Base-by-base conservation (phyloP, 306 rosid genomes). In the Medicago ruthenica region DNA sequence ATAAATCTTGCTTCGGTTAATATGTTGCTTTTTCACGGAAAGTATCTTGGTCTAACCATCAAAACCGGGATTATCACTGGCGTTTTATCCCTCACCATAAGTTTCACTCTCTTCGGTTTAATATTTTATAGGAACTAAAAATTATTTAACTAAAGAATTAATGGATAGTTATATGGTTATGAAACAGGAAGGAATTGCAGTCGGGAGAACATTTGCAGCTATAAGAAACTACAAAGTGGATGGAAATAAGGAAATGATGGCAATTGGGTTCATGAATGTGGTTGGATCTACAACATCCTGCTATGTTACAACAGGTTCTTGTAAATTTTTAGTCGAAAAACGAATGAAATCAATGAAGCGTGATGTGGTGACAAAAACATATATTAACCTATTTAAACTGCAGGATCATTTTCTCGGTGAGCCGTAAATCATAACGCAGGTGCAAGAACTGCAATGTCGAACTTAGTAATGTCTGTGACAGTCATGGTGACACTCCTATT, bases 191-290 rank as follows among this genome's bases (percentile, higher is more conserved):
- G 97, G 96, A 22, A 92, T 95, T 80, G 98, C 98, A 27, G 97
- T 95, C 2, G 98, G 97, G 71, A 90, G 97, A 47, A 95, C 98
- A 31, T 95, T 92, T 87, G 97, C 98, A 37, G 59, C 87, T 14
- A 45, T 95, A 14, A 92, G 85, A 85, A 93, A 90, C 74, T 95
- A 95, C 79, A 79, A 87, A 50, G 83, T 92, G 0, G 99, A 92
- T 75, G 99, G 99, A 77, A 95, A 90, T 77, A 95, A 95, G 76
- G 99, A 95, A 80, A 95, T 95, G 99, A 92, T 95, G 42, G 99
- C 99, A 40, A 86, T 95, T 2, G 99, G 99, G 34, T 60, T 90
- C 48, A 95, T 95, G 99, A 95, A 95, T 73, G 36, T 95, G 40
- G 82, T 95, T 70, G 99, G 99, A 75, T 92, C 93, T 73, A 60